These are phyloP conservation scores for Fusarium kyushuense DNA, from an alignment of 2,329 filamentous ascomycete genomes.

Conservation along the genomic window DNA sequence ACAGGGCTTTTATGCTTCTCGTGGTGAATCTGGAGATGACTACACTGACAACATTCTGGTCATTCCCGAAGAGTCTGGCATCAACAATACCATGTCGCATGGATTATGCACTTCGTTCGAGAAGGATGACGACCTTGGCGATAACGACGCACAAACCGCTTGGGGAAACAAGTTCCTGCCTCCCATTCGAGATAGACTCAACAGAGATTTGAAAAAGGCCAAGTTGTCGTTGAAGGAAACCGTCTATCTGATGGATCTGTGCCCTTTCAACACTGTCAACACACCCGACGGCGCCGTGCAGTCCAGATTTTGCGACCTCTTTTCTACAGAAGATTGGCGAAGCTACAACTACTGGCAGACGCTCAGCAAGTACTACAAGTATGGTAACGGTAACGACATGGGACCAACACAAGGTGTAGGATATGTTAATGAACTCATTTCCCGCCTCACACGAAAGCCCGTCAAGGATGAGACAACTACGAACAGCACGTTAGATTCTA, in stretches of 20 bases:
- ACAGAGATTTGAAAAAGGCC: conserved; percentile 74
- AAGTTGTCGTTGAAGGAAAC: conserved; percentile 73
- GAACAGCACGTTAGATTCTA: conserved; percentile 80
- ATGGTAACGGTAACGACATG: conserved; percentile 79
- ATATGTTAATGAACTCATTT: conserved; percentile 87
- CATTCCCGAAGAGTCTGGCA: conserved; percentile 73
- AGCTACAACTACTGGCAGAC: conserved; percentile 85
- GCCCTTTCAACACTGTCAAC: conserved; percentile 85
- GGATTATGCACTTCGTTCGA: conserved; percentile 79
- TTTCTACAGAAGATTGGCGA: conserved; percentile 78
- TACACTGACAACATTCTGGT: conserved; percentile 70
- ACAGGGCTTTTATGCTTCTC: conserved; percentile 72
- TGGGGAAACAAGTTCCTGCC: conserved; percentile 76
- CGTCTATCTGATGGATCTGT: conserved; percentile 86
- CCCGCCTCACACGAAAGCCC: conserved; percentile 76
- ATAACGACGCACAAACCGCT: conserved; percentile 61
- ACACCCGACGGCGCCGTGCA: conserved; percentile 60
- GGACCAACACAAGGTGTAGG: conserved; percentile 89
- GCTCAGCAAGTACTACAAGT: conserved; percentile 87
- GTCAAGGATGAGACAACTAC: conserved; percentile 80
- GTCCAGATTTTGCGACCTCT: conserved; percentile 81
- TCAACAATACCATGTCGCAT: conserved; percentile 87
- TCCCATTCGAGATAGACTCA: conserved; percentile 76
- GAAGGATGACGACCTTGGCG: conserved; percentile 64
- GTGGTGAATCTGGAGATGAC: conserved; percentile 55